These are phyloP conservation scores for Naganishia onofrii DNA, from an alignment of 768 basidiomycete species.

Conservation along the genomic window DNA sequence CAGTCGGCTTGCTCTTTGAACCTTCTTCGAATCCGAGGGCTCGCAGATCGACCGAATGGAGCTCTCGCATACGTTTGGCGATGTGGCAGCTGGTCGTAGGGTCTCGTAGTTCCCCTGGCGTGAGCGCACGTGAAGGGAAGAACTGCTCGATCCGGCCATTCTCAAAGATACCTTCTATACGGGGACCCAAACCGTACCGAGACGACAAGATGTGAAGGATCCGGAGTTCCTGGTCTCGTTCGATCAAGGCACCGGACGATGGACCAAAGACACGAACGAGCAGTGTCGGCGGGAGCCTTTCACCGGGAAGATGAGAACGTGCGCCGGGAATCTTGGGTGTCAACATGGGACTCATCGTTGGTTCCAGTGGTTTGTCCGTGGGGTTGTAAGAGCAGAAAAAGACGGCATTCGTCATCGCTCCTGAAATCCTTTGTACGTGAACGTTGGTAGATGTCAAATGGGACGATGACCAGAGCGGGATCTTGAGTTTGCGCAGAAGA, in stretches of 20 bases:
- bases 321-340: slow-evolving; percentile 37
- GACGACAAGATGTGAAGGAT: slow-evolving; percentile 87
- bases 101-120: slow-evolving; percentile 72
- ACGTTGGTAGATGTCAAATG: slow-evolving; percentile 52
- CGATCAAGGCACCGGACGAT: slow-evolving; percentile 80
- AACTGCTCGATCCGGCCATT: slow-evolving; percentile 96
- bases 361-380: slow-evolving; percentile 40
- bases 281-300: slow-evolving; percentile 58
- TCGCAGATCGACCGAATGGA: slow-evolving; percentile 84
- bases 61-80: slow-evolving; percentile 89
- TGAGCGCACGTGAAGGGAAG: slow-evolving; percentile 81
- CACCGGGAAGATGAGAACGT: slow-evolving; percentile 8
- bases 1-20: slow-evolving; percentile 38
- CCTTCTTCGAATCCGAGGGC: slow-evolving; percentile 56
- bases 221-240: slow-evolving; percentile 78
- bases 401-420: slow-evolving; percentile 90
- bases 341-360: slow-evolving; percentile 41
- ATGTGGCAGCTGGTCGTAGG: slow-evolving; percentile 76
- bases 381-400: slow-evolving; percentile 81
- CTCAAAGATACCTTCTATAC: slow-evolving; percentile 87
- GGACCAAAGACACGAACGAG: slow-evolving; percentile 90
- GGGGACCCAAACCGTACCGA: slow-evolving; percentile 80
- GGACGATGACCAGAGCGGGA: slow-evolving; percentile 49
- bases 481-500: slow-evolving; percentile 42
- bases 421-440: slow-evolving; percentile 75